phyloP scores from a whole-genome alignment of 495 filamentous ascomycete species.

The Xylaria acuta region DNA sequence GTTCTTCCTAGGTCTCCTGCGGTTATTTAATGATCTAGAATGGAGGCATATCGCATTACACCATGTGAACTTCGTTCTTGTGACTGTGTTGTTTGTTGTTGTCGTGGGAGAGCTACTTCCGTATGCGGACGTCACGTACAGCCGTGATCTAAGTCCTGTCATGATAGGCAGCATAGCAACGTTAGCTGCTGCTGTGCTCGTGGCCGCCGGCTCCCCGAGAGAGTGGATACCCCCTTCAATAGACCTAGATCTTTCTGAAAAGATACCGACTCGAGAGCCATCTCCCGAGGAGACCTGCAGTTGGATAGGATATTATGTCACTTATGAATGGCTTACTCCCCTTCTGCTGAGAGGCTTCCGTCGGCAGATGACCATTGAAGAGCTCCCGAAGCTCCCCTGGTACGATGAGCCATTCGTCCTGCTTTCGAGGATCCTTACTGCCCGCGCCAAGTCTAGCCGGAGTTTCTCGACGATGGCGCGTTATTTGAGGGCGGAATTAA shows the following conservation, averaged over 20 bases:
- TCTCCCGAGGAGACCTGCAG: conserved; percentile 58
- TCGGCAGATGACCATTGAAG: conserved; percentile 50
- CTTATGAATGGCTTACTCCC: conserved; percentile 57
- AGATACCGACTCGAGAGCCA: conserved; percentile 38
- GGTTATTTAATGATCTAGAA: conserved; percentile 40
- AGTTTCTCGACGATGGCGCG: conserved; percentile 50
- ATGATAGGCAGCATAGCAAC: conserved; percentile 36
- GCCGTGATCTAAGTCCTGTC: conserved; percentile 26
- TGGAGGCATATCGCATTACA: conserved; percentile 49
- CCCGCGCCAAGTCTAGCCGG: conserved; percentile 46
- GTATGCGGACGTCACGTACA: conserved; percentile 36
- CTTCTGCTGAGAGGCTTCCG: conserved; percentile 53
- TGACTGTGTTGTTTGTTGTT: conserved; percentile 37
- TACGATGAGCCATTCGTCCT: conserved; percentile 56
- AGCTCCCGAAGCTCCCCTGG: conserved; percentile 55
- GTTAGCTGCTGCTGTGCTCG: conserved; percentile 39
- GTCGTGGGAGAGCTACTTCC: conserved; percentile 41
- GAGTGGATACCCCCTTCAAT: conserved; percentile 48
- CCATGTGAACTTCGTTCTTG: conserved; percentile 46
- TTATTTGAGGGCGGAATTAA: conserved; percentile 47
- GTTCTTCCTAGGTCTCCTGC: conserved; percentile 45
- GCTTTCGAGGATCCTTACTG: conserved; percentile 45
- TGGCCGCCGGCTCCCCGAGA: conserved; percentile 45
- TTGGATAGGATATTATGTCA: conserved; percentile 54
- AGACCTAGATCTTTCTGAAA: conserved; percentile 35